phyloP scores from a whole-genome alignment of 2,329 filamentous ascomycete species.

The Cladobotryum protrusum region DNA sequence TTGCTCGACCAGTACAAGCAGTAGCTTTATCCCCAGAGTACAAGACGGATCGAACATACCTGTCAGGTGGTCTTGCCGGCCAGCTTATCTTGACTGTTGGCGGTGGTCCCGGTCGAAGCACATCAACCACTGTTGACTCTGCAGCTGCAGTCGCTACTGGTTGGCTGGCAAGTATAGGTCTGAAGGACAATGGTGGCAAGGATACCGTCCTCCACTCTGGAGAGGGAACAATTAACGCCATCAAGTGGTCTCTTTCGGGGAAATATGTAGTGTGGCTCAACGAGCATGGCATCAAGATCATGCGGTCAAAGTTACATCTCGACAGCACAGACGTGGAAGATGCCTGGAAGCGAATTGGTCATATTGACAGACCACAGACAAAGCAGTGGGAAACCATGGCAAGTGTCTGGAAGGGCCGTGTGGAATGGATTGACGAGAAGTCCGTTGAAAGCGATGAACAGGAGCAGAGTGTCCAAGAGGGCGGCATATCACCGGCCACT shows the following conservation, averaged over 20 bases:
- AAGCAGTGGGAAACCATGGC: constrained; percentile 95
- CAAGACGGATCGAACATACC: constrained; percentile 78
- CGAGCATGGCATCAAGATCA: constrained; percentile 95
- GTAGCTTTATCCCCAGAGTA: constrained; percentile 94
- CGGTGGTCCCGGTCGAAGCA: constrained; percentile 72
- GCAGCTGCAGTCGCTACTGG: constrained; percentile 77
- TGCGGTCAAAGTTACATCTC: constrained; percentile 80
- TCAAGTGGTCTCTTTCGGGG: constrained; percentile 91
- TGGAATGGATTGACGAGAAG: constrained; percentile 88
- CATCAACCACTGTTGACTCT: constrained; percentile 80
- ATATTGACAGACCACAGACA: constrained; percentile 81
- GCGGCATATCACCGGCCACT: constrained; percentile 38
- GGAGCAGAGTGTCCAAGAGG: constrained; percentile 33
- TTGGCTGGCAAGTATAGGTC: constrained; percentile 84
- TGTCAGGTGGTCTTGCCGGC: constrained; percentile 85
- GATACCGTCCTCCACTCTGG: constrained; percentile 86
- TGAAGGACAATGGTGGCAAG: constrained; percentile 65
- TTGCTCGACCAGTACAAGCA: constrained; percentile 84
- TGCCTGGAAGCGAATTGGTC: constrained; percentile 91
- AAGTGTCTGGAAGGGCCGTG: constrained; percentile 84
- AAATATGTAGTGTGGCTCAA: constrained; percentile 95
- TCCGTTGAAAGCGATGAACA: constrained; percentile 65
- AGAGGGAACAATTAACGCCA: constrained; percentile 82
- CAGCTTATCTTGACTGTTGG: constrained; percentile 81
- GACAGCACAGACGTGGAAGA: constrained; percentile 70